These are phyloP conservation scores for Fraxinus angustifolia DNA, from an alignment of 305 asterid species.

Conservation along the genomic window DNA sequence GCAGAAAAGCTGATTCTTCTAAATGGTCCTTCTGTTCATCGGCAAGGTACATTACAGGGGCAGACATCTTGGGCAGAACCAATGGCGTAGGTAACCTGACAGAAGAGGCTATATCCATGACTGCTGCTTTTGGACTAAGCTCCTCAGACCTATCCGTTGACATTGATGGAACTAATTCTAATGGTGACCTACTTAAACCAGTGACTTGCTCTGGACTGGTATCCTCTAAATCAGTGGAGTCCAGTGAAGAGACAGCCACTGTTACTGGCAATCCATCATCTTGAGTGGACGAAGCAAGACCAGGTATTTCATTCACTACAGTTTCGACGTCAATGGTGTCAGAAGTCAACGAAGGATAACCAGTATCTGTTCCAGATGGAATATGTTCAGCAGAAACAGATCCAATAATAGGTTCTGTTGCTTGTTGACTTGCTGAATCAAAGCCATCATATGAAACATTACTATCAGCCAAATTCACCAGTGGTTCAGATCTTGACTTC, in stretches of 20 bases:
- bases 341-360: constrained; percentile 34
- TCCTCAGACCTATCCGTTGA: constrained; percentile 87
- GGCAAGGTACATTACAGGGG: constrained; percentile 67
- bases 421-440: constrained; percentile 41
- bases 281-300: constrained; percentile 55
- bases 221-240: constrained; percentile 54
- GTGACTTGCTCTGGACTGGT: constrained; percentile 47
- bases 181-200: constrained; percentile 36
- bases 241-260: constrained; percentile 33
- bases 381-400: constrained; percentile 40
- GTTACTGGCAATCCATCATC: constrained; percentile 42
- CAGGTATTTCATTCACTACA: constrained; percentile 68
- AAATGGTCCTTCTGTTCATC: constrained; percentile 78
- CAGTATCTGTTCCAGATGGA: constrained; percentile 47
- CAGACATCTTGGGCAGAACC: constrained; percentile 87
- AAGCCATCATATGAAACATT: constrained; percentile 39
- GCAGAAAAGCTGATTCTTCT: constrained; percentile 68
- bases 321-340: constrained; percentile 45
- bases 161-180: constrained; percentile 58
- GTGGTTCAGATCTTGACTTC: constrained; percentile 21
- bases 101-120: constrained; percentile 60
- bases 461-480: constrained; percentile 31
- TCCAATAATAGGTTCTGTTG: constrained; percentile 33
- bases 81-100: constrained; percentile 43
- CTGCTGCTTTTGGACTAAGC: constrained; percentile 82